A percentile compares a stretch with the other conserved stretches of the same genome.
Conservation (phyloP, 2,329 filamentous ascomycete species). For the Rachicladosporium sp. region DNA sequence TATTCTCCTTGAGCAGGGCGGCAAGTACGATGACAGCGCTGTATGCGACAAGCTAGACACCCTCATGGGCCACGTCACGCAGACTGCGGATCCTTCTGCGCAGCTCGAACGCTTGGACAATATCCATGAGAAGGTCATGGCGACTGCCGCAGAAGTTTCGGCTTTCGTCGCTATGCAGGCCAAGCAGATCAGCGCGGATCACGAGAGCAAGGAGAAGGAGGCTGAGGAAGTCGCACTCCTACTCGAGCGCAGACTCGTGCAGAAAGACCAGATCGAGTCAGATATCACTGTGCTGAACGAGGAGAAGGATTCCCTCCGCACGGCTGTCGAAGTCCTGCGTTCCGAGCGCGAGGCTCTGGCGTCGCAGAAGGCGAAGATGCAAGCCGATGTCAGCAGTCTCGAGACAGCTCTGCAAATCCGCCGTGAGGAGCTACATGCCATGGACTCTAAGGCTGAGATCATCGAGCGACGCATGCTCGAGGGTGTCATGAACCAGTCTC, state of each 20-base stretch:
- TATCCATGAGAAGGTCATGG: constrained; percentile 76
- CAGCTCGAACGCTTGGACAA: constrained; percentile 76
- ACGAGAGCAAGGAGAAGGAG: constrained; percentile 65
- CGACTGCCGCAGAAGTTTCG: constrained; percentile 72
- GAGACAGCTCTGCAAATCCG: constrained; percentile 83
- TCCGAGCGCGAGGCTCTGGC: constrained; percentile 63
- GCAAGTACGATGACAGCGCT: constrained; percentile 52
- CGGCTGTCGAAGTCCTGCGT: constrained; percentile 46
- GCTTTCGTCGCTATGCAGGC: constrained; percentile 70
- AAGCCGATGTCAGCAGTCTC: constrained; percentile 76
- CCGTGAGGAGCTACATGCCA: constrained; percentile 77
- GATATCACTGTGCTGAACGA: constrained; percentile 34
- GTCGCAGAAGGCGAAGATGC: constrained; percentile 65
- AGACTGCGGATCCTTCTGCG: constrained; percentile 55
- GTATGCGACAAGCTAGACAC: constrained; percentile 35
- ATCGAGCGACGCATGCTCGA: constrained; percentile 89
- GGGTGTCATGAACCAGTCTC: constrained; percentile 90
- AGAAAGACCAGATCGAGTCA: constrained; percentile 47
- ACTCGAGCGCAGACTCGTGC: constrained; percentile 61
- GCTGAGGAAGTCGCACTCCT: constrained; percentile 68
- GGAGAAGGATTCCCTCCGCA: constrained; percentile 34
- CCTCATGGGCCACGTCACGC: constrained; percentile 50
- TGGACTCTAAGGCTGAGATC: constrained; percentile 79
- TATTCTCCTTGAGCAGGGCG: constrained; percentile 33
- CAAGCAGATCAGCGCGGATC: constrained; percentile 60